Evolutionary conservation across 2,329 filamentous ascomycete species (phyloP).

Genomic region (Berkeleyomyces rouxiae): DNA sequence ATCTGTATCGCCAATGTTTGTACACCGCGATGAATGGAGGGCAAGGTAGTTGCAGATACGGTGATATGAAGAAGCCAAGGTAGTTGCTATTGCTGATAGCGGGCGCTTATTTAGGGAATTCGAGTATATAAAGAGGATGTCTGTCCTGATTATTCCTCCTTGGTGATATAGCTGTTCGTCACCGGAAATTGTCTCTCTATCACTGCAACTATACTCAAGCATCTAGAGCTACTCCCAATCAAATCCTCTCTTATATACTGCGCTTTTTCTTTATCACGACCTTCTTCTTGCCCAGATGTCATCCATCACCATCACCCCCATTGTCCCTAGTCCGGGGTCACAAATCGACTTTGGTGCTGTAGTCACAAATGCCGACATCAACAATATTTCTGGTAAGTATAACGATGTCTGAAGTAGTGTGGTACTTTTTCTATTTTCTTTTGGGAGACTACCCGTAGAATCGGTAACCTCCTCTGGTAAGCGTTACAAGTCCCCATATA

Average conservation of each 20-base stretch:
- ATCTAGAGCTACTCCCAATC: too few relatives aligned
- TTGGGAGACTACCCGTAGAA: constrained; percentile 32
- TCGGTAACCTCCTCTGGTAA: constrained; percentile 43
- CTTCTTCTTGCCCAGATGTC: neutral
- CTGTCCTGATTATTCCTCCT: too few relatives aligned
- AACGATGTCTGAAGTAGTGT: neutral
- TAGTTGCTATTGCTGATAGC: too few relatives aligned
- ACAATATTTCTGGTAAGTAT: constrained; percentile 43
- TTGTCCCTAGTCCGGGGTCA: constrained; percentile 23
- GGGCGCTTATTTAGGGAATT: too few relatives aligned
- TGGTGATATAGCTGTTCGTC: too few relatives aligned
- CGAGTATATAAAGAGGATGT: too few relatives aligned
- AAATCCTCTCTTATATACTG: neutral
- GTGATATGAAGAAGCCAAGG: too few relatives aligned
- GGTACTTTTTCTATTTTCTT: neutral
- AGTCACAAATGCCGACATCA: constrained; percentile 40
- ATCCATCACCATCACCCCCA: constrained; percentile 23
- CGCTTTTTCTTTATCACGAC: neutral
- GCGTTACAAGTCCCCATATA: constrained; percentile 14
- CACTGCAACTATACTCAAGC: too few relatives aligned
- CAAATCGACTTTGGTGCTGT: constrained; percentile 43
- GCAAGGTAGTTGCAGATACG: too few relatives aligned
- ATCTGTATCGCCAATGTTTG: too few relatives aligned
- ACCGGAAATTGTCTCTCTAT: too few relatives aligned
- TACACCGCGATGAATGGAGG: too few relatives aligned